Base-by-base conservation (phyloP, 2,329 filamentous ascomycete genomes). In the Polytolypa hystricis region DNA sequence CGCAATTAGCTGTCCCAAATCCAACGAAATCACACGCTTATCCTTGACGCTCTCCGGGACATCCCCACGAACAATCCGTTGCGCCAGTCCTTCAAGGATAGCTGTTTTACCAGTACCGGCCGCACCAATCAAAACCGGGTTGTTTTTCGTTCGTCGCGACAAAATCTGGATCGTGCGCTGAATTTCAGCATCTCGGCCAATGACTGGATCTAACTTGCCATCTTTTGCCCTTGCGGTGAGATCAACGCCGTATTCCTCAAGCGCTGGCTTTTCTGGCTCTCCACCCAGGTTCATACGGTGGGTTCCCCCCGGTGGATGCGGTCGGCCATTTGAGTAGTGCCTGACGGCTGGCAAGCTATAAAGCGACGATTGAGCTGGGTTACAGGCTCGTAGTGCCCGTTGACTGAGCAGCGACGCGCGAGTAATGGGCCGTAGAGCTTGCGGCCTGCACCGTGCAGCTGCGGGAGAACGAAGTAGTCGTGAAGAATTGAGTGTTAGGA, bases 21-120 rank as follows among this genome's bases (percentile, higher is more conserved):
- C 91, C 25, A 96, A 62, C 5, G 81, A 76, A 38, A 96, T 76
- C 16, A 98, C 89, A 36, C 79, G 72, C 61, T 96, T 96, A 50
- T 95, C 81, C 62, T 94, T 94, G 57, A 98, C 81, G 47, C 84
- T 93, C 60, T 96, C 91, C 0, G 91, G 89, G 0, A 96, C 87
- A 61, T 95, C 89, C 2, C 89, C 89, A 45, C 79, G 74, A 2
- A 95, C 82, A 46, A 98, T 96, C 26, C 91, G 73, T 53, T 91
- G 75, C 7, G 89, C 87, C 26, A 96, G 67, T 2, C 89, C 89
- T 62, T 96, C 89, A 3, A 95, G 65, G 35, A 95, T 84, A 1
- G 89, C 87, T 4, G 89, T 96, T 65, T 96, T 96, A 42, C 89
- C 89, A 0, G 85, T 93, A 47, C 87, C 89, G 6, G 86, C 84